These are phyloP conservation scores for Amylostereum areolatum DNA, from an alignment of 1,284 basidiomycete species.

Conservation along the genomic window DNA sequence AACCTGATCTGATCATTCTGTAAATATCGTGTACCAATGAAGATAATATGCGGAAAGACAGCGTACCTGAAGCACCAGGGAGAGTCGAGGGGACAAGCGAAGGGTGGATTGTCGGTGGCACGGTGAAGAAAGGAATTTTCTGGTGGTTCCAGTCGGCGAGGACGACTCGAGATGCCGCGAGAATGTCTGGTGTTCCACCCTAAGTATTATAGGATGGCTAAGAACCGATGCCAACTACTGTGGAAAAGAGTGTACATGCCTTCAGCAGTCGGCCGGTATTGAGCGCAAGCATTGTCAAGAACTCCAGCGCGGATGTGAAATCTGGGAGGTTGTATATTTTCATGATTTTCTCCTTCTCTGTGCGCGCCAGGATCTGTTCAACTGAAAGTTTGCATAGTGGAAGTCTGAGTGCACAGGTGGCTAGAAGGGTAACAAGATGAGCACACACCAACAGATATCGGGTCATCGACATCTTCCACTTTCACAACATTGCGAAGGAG, in stretches of 20 bases:
- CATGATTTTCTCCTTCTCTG: constrained; percentile 62
- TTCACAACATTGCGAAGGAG: constrained; percentile 90
- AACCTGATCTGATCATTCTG: constrained; percentile 22
- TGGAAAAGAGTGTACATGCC: constrained; percentile 27
- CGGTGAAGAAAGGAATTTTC: constrained; percentile 86
- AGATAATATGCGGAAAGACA: neutral
- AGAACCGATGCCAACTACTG: neutral
- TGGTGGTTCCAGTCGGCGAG: constrained; percentile 95
- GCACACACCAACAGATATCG: constrained; percentile 74
- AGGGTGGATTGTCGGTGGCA: constrained; percentile 73
- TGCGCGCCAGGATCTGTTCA: constrained; percentile 77
- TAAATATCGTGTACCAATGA: neutral
- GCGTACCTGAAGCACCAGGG: constrained; percentile 14
- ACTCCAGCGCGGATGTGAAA: constrained; percentile 72
- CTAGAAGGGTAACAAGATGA: neutral
- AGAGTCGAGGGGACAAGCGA: constrained; percentile 62
- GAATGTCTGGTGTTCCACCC: constrained; percentile 90
- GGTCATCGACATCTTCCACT: constrained; percentile 89
- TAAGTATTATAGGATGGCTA: constrained; percentile 19
- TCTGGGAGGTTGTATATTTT: constrained; percentile 80
- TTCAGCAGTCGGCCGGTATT: constrained; percentile 82
- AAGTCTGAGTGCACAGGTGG: constrained; percentile 5
- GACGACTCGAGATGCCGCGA: constrained; percentile 79
- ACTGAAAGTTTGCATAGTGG: constrained; percentile 39
- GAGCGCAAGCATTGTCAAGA: constrained; percentile 88